Evolutionary conservation across 805 yeast species (phyloP).

Genomic region (Lipomyces yamanashiensis): DNA sequence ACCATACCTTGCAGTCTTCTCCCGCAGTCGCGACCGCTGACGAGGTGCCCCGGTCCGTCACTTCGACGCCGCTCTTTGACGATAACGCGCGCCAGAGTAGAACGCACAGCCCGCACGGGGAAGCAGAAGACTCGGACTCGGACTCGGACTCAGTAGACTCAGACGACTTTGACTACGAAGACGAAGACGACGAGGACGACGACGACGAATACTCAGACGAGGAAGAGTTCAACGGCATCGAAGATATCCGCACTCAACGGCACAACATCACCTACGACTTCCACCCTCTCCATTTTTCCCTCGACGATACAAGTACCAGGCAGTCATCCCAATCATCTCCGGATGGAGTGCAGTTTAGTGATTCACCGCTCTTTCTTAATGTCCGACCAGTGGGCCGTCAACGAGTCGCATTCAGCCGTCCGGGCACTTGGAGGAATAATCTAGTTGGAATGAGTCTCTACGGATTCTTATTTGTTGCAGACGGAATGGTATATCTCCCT

Average conservation of each 20-base stretch:
- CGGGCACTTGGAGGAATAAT: slow-evolving; percentile 31
- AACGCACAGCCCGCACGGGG: neutral
- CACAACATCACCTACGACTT: slow-evolving; percentile 4
- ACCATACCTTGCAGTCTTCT: neutral
- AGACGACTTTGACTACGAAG: slow-evolving; percentile 3
- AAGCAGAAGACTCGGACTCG: slow-evolving; percentile 9
- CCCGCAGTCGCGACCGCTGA: neutral
- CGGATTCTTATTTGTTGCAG: slow-evolving; percentile 32
- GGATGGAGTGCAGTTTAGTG: neutral
- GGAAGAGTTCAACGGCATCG: neutral
- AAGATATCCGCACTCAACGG: slow-evolving; percentile 2
- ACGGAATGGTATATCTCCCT: slow-evolving; percentile 20
- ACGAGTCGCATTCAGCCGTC: slow-evolving; percentile 5
- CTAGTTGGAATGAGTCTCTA: slow-evolving; percentile 16
- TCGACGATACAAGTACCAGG: neutral
- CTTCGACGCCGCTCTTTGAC: no score
- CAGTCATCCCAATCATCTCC: neutral
- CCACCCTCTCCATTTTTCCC: neutral
- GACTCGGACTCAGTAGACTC: slow-evolving; percentile 7
- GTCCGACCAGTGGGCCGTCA: slow-evolving; percentile 17
- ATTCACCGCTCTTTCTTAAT: slow-evolving; percentile 14
- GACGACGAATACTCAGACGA: slow-evolving; percentile 3
- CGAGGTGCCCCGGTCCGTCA: neutral
- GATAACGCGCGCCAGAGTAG: neutral
- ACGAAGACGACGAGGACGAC: neutral